These are phyloP conservation scores for Saprolegnia diclina DNA, from an alignment of 352 stramenopile genomes.

Conservation along the genomic window DNA sequence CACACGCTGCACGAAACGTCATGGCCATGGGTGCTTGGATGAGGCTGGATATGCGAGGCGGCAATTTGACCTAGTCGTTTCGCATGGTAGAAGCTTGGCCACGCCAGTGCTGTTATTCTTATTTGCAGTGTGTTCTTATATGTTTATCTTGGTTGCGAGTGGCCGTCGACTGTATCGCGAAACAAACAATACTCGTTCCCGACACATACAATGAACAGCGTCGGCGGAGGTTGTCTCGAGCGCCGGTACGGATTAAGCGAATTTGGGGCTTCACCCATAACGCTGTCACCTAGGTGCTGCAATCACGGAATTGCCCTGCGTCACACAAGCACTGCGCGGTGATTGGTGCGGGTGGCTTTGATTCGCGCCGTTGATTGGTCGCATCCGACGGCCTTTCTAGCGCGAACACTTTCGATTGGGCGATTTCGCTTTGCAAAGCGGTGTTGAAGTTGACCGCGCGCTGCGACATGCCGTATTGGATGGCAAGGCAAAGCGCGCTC, in stretches of 20 bases:
- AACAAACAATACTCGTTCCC: not conserved
- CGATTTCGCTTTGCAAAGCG: not conserved
- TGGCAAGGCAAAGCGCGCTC: not conserved
- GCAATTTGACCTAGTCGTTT: no score
- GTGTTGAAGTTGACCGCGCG: not conserved
- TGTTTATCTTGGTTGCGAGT: not conserved
- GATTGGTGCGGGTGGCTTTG: not conserved
- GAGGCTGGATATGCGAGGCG: no score
- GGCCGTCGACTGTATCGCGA: not conserved
- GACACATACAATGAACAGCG: not conserved
- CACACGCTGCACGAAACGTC: no score
- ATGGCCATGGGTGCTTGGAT: no score
- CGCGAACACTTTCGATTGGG: not conserved
- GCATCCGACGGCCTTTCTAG: not conserved
- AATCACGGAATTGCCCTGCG: not conserved
- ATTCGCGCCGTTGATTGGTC: not conserved
- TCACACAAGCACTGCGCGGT: not conserved
- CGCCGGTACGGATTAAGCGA: not conserved
- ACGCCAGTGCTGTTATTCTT: no score
- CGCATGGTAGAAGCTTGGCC: no score
- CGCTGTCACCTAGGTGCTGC: not conserved
- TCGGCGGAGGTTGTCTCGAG: not conserved
- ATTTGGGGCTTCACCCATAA: not conserved
- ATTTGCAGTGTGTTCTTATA: not conserved
- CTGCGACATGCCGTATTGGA: not conserved